Evolutionary conservation across 176 grass and related monocot genomes (phyloP).

Genomic region (Carex pumila): DNA sequence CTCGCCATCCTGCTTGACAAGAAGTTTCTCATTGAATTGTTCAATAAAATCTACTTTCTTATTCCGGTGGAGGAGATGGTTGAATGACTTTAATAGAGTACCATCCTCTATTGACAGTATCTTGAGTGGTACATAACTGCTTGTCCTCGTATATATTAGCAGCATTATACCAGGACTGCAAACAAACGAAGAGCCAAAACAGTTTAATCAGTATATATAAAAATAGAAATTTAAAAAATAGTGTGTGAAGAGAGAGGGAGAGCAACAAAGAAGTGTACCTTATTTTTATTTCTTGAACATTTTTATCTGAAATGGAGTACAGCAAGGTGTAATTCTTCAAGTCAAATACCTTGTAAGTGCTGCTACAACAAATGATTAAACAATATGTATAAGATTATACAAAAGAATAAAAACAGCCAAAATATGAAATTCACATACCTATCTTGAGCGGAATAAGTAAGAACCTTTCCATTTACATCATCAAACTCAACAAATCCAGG

Average conservation of each 20-base stretch:
- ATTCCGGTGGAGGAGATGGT: slow-evolving; percentile 78
- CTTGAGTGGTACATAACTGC: slow-evolving; percentile 69
- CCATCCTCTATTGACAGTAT: slow-evolving; percentile 92
- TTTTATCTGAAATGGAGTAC: slow-evolving; percentile 80
- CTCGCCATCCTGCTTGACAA: slow-evolving; percentile 86
- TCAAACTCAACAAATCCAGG: slow-evolving; percentile 98
- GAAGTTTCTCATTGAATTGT: slow-evolving; percentile 90
- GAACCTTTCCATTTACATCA: slow-evolving; percentile 97
- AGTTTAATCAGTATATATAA: neutral
- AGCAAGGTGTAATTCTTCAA: slow-evolving; percentile 93
- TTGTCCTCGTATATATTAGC: slow-evolving; percentile 72
- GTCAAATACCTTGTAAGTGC: slow-evolving; percentile 97
- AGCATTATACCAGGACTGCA: slow-evolving; percentile 86
- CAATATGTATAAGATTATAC: slow-evolving; percentile 13
- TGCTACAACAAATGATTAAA: slow-evolving; percentile 33
- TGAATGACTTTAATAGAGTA: slow-evolving; percentile 77
- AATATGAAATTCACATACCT: slow-evolving; percentile 42
- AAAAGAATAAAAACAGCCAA: neutral
- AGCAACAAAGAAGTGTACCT: slow-evolving; percentile 30
- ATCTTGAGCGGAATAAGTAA: slow-evolving; percentile 95
- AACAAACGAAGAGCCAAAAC: neutral
- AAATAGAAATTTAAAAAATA: neutral
- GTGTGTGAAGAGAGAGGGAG: neutral
- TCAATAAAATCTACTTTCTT: slow-evolving; percentile 96
- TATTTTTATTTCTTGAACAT: slow-evolving; percentile 99